A percentile compares a stretch with the other conserved stretches of the same genome.
Evolutionary conservation across 116 monocot genomes (phyloP).

Genomic region (Papilionanthe hybrid): DNA sequence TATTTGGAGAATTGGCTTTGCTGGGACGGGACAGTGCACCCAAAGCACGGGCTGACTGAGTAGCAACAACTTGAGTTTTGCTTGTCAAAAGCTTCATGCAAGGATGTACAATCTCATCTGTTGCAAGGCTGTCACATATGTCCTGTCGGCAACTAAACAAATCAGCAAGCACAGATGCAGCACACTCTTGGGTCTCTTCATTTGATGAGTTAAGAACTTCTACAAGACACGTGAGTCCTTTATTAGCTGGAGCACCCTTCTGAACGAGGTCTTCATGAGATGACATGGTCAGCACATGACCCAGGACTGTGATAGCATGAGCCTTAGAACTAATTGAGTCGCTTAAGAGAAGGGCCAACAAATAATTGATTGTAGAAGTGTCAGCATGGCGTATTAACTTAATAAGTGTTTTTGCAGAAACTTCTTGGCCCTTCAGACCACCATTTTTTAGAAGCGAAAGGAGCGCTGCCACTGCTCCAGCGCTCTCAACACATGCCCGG

Average conservation of each 20-base stretch:
- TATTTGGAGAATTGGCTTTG: conserved; percentile 40
- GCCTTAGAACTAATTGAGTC: conserved; percentile 48
- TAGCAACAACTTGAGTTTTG: conserved; percentile 63
- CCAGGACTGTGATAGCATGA: conserved; percentile 56
- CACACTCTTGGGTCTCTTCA: conserved; percentile 63
- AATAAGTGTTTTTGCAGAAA: conserved; percentile 55
- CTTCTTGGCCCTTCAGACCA: conserved; percentile 54
- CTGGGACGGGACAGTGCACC: conserved; percentile 56
- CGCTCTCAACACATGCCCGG: conserved; percentile 80
- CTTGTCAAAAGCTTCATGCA: conserved; percentile 88
- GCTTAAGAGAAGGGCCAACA: conserved; percentile 51
- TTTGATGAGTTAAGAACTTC: conserved; percentile 59
- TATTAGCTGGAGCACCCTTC: conserved; percentile 63
- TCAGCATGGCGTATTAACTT: conserved; percentile 62
- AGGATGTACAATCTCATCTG: conserved; percentile 65
- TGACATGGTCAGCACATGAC: conserved; percentile 60
- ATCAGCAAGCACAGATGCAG: conserved; percentile 69
- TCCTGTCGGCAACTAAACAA: conserved; percentile 57
- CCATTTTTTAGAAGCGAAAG: conserved; percentile 73
- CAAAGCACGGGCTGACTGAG: conserved; percentile 76
- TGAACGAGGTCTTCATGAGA: conserved; percentile 59
- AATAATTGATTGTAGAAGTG: conserved; percentile 64
- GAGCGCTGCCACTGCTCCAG: conserved; percentile 61
- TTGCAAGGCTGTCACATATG: conserved; percentile 69
- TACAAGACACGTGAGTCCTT: conserved; percentile 62